These are phyloP conservation scores for Hymenoscyphus scutula DNA, from an alignment of 2,329 filamentous ascomycete species.

Conservation along the genomic window DNA sequence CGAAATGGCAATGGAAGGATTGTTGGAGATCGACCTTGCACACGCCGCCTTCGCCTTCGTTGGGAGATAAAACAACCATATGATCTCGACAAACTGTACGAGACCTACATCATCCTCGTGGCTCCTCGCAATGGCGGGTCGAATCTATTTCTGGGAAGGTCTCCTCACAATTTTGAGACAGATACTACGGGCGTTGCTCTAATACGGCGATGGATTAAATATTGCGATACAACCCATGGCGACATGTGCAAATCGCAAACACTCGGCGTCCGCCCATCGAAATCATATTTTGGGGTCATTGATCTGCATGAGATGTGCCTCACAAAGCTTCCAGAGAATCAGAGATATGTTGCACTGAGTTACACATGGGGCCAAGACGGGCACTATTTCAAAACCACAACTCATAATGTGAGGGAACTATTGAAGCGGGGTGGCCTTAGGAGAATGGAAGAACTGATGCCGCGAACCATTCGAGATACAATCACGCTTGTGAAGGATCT, in stretches of 20 bases:
- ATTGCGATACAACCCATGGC: not conserved
- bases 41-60: not conserved
- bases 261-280: not conserved
- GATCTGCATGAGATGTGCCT: constrained; percentile 16
- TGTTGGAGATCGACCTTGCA: not conserved
- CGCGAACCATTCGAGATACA: constrained; percentile 27
- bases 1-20: not conserved
- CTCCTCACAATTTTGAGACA: not conserved
- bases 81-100: not conserved
- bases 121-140: not conserved
- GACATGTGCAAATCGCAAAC: not conserved
- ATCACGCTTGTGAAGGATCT: constrained; percentile 26
- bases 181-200: not conserved
- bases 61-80: not conserved
- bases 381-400: not conserved
- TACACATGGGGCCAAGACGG: constrained; percentile 18
- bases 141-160: not conserved
- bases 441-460: constrained; percentile 16
- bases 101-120: not conserved
- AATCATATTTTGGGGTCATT: constrained; percentile 19
- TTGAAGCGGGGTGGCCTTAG: not conserved
- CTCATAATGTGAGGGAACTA: constrained; percentile 21
- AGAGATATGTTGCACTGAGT: constrained; percentile 16
- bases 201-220: not conserved
- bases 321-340: constrained; percentile 2